phyloP scores from a whole-genome alignment of 805 yeast genomes.

The Komagataella kurtzmanii region DNA sequence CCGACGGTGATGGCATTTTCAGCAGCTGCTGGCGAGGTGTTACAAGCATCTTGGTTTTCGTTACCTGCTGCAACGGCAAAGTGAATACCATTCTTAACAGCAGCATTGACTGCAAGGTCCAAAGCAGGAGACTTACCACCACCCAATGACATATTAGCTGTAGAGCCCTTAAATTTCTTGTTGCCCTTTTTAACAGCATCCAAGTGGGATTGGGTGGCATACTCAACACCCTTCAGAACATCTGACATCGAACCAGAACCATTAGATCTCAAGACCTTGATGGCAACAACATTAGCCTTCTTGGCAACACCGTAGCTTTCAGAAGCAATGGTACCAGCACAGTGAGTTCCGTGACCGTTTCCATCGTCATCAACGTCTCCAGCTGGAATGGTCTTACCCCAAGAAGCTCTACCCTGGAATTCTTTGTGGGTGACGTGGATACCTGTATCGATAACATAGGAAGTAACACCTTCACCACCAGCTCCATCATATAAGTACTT shows the following conservation, averaged over 20 bases:
- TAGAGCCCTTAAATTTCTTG: constrained; percentile 70
- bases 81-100: constrained; percentile 76
- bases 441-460: constrained; percentile 88
- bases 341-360: constrained; percentile 92
- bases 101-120: constrained; percentile 82
- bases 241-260: constrained; percentile 81
- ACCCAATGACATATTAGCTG: constrained; percentile 89
- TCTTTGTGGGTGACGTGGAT: constrained; percentile 62
- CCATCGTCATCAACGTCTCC: constrained; percentile 67
- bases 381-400: constrained; percentile 75
- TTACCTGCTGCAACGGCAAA: constrained; percentile 97
- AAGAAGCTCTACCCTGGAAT: constrained; percentile 70
- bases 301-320: constrained; percentile 75
- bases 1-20: constrained; percentile 84
- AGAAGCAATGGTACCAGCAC: constrained; percentile 92
- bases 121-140: constrained; percentile 86
- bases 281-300: constrained; percentile 65
- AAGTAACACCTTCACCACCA: constrained; percentile 75
- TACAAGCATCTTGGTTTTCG: constrained; percentile 87
- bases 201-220: constrained; percentile 58
- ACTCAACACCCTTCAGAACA: constrained; percentile 76
- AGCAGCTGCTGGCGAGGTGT: constrained; percentile 83
- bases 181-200: constrained; percentile 26
- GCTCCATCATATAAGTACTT: constrained; percentile 59
- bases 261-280: constrained; percentile 69